Percentiles rank a stretch among this genome's conserved stretches.
These are phyloP conservation scores for Backusella psychrophila DNA, from an alignment of 192 early-diverging fungal species.

Conservation along the genomic window DNA sequence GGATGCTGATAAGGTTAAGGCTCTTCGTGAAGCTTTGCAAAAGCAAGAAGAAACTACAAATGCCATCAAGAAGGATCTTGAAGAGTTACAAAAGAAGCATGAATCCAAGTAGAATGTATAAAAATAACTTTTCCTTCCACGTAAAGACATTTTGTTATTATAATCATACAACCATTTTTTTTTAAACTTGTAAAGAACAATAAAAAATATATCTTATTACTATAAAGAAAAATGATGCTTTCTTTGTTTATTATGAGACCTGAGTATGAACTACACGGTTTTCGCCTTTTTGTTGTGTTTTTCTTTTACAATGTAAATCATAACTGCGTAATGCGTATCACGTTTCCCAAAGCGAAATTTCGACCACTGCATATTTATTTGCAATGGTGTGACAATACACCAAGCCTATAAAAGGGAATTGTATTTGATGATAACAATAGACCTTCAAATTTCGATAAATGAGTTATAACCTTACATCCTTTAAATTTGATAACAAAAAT, in stretches of 20 bases:
- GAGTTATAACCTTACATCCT: too few species aligned
- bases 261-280: not conserved
- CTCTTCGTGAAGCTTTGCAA: slow-evolving; percentile 29
- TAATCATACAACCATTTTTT: not conserved
- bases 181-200: not conserved
- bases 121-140: not conserved
- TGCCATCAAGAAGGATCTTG: slow-evolving; percentile 28
- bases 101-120: slow-evolving; percentile 9
- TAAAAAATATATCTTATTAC: not conserved
- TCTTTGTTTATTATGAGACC: not conserved
- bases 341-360: not conserved
- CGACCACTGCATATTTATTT: not conserved
- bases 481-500: too few species aligned
- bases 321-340: not conserved
- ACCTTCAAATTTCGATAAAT: too few species aligned
- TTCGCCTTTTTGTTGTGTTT: not conserved
- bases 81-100: slow-evolving; percentile 21
- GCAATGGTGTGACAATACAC: not conserved
- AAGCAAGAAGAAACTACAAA: slow-evolving; percentile 32
- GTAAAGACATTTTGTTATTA: not conserved
- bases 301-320: not conserved
- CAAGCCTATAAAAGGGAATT: not conserved
- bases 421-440: too few species aligned
- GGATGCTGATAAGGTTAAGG: slow-evolving; percentile 39
- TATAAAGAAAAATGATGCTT: not conserved